Evolutionary conservation across 2,329 filamentous ascomycete genomes (phyloP).

Genomic region (Drechslerella dactyloides): DNA sequence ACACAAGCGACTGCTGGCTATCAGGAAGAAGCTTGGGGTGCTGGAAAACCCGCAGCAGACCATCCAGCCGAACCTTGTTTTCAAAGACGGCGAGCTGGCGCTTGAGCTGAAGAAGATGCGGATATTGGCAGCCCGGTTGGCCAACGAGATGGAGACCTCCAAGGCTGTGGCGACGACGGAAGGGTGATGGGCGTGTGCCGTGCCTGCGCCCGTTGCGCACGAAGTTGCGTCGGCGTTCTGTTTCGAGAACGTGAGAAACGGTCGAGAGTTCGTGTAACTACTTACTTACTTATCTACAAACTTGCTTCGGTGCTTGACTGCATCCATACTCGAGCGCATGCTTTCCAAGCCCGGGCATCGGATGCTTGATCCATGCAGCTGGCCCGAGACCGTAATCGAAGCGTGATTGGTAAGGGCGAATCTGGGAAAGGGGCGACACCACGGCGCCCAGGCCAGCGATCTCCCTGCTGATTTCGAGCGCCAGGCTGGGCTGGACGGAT

Average conservation of each 20-base stretch:
- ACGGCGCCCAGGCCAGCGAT: background rate
- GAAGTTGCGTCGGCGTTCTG: background rate
- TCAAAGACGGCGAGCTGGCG: conserved; percentile 84
- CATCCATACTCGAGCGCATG: too few relatives aligned
- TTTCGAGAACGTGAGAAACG: too few relatives aligned
- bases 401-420: background rate
- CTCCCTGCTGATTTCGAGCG: too few relatives aligned
- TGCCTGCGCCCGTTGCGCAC: background rate
- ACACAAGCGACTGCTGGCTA: conserved; percentile 63
- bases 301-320: too few relatives aligned
- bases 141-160: conserved; percentile 68
- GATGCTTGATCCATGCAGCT: too few relatives aligned
- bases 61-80: conserved; percentile 76
- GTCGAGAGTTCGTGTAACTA: too few relatives aligned
- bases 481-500: too few relatives aligned
- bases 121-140: conserved; percentile 68
- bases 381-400: background rate
- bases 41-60: conserved; percentile 76
- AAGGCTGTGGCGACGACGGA: conserved; percentile 56
- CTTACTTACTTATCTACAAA: too few relatives aligned
- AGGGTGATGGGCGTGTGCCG: background rate
- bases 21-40: conserved; percentile 71
- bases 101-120: conserved; percentile 81
- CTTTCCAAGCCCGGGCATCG: too few relatives aligned
- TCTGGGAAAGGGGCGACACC: conserved; percentile 6